Evolutionary conservation across 805 yeast genomes (phyloP).

Genomic region (Myxozyma kluyveri): DNA sequence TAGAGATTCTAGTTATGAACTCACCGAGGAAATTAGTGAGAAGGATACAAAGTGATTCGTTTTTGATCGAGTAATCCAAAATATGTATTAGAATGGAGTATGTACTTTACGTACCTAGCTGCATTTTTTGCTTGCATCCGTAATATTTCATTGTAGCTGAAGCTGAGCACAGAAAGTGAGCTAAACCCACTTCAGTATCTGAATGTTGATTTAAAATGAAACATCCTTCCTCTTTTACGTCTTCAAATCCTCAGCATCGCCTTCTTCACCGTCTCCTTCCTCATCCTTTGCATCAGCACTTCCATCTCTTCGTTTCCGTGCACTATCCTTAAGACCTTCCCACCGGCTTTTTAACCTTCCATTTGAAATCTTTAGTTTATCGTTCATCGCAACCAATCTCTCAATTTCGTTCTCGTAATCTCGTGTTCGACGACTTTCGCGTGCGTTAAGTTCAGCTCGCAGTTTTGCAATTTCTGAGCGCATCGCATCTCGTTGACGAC

Average conservation of each 20-base stretch:
- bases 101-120: too few species aligned
- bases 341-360: conserved; percentile 57
- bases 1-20: too few species aligned
- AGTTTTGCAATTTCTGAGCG: conserved; percentile 37
- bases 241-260: conserved; percentile 1
- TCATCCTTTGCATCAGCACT: conserved; percentile 7
- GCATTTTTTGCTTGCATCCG: too few species aligned
- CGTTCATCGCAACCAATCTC: conserved; percentile 42
- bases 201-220: too few species aligned
- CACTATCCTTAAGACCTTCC: conserved; percentile 65
- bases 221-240: conserved; percentile 2
- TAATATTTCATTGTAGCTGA: too few species aligned
- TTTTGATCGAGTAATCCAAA: too few species aligned
- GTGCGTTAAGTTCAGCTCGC: conserved; percentile 41
- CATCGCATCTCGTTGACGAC: conserved; percentile 36
- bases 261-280: neutral
- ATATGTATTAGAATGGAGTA: too few species aligned
- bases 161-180: too few species aligned
- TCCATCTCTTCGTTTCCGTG: conserved; percentile 47
- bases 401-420: conserved; percentile 44
- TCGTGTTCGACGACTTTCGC: conserved; percentile 40
- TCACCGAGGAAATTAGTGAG: too few species aligned
- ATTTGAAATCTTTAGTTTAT: conserved; percentile 50
- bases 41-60: too few species aligned
- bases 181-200: too few species aligned